A percentile compares a stretch with the other conserved stretches of the same genome.
Conservation (phyloP, 768 basidiomycete species). For the Strobilomyces echinocephalus region DNA sequence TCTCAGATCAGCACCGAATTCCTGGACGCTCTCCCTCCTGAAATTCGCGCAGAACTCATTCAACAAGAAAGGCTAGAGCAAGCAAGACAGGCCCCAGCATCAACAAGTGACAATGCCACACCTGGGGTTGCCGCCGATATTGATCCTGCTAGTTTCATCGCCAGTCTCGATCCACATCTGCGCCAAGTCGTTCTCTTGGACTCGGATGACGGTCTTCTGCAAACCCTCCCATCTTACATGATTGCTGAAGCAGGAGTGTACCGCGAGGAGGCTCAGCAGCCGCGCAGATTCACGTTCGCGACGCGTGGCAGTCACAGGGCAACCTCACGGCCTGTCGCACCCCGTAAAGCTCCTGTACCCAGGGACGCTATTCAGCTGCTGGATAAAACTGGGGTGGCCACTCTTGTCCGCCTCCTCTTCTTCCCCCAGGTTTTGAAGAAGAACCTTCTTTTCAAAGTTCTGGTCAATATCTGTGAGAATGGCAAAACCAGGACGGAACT, state of each 20-base stretch:
- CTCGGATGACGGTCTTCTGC: constrained; percentile 80
- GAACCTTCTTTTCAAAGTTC: constrained; percentile 78
- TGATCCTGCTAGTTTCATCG: constrained; percentile 88
- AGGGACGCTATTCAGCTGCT: constrained; percentile 92
- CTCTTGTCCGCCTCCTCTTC: constrained; percentile 88
- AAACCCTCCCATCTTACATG: constrained; percentile 78
- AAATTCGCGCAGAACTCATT: constrained; percentile 94
- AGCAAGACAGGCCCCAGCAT: constrained; percentile 45
- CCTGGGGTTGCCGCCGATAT: constrained; percentile 60
- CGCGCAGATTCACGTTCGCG: constrained; percentile 33
- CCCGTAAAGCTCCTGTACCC: constrained; percentile 50
- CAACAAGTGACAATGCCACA: constrained; percentile 25
- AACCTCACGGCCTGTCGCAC: constrained; percentile 25
- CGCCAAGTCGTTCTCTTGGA: constrained; percentile 90
- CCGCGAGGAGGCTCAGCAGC: constrained; percentile 48
- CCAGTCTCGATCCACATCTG: constrained; percentile 82
- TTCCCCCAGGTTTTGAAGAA: constrained; percentile 91
- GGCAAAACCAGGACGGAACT: constrained; percentile 84
- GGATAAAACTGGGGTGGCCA: constrained; percentile 84
- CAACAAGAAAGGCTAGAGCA: constrained; percentile 90
- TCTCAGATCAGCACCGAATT: constrained; percentile 94
- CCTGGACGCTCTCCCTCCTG: constrained; percentile 91
- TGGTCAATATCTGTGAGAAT: constrained; percentile 96
- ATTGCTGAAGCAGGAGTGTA: constrained; percentile 76
- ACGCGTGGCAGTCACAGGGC: constrained; percentile 26